These are phyloP conservation scores for Euphorbia pulcherrima DNA, from an alignment of 345 rosid genomes.

Conservation along the genomic window DNA sequence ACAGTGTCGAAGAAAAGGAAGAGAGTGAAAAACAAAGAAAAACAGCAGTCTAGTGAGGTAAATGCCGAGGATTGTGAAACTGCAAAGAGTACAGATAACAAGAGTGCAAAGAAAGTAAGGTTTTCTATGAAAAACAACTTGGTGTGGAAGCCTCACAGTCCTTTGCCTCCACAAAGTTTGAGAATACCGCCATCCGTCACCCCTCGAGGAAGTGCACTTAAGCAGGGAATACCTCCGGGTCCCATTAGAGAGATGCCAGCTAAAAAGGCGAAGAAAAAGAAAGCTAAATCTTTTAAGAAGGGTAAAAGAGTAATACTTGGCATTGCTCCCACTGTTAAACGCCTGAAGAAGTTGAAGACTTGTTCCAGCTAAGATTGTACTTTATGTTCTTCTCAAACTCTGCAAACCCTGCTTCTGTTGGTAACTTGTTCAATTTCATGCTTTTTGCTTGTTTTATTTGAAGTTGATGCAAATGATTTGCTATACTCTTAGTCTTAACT, in stretches of 20 bases:
- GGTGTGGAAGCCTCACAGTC: conserved; percentile 96
- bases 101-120: conserved; percentile 80
- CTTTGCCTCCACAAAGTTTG: conserved; percentile 83
- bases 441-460: not conserved
- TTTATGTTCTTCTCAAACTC: not conserved
- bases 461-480: conserved; percentile 8
- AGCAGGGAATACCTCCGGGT: conserved; percentile 85
- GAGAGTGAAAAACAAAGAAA: conserved; percentile 43
- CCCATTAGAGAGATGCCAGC: conserved; percentile 60
- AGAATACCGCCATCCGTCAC: conserved; percentile 91
- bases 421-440: not conserved
- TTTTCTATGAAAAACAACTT: conserved; percentile 85
- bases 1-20: conserved; percentile 62
- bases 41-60: conserved; percentile 25
- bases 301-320: conserved; percentile 49
- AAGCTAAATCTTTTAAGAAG: conserved; percentile 46
- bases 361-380: conserved; percentile 23
- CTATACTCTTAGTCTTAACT: not conserved
- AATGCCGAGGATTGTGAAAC: conserved; percentile 40
- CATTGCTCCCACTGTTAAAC: conserved; percentile 40
- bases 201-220: conserved; percentile 97
- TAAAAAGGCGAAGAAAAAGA: conserved; percentile 56
- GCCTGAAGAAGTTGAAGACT: conserved; percentile 49
- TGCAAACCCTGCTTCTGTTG: not conserved
- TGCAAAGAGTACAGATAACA: conserved; percentile 48